A percentile compares a stretch with the other conserved stretches of the same genome.
Conservation (phyloP, 352 stramenopile genomes). For the Achlya hypogyna region DNA sequence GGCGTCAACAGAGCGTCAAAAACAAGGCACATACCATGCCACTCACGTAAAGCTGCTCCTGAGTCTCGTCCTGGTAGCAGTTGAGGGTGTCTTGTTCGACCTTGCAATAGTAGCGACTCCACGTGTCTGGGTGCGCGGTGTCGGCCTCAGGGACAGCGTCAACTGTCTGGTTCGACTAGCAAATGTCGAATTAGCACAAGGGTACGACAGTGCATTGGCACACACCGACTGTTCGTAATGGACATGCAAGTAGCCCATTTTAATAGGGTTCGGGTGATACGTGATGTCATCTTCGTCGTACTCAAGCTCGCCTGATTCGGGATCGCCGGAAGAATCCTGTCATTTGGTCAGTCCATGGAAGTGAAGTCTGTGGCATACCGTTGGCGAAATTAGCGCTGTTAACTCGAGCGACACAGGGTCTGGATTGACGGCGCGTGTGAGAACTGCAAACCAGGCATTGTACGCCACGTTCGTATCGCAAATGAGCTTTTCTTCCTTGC, state of each 20-base stretch:
- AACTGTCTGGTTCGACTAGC: neutral
- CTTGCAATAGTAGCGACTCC: conserved; percentile 14
- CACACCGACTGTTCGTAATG: neutral
- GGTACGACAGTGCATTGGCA: neutral
- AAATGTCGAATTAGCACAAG: neutral
- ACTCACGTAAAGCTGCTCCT: conserved; percentile 11
- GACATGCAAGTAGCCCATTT: conserved; percentile 16
- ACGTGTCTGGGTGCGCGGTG: neutral
- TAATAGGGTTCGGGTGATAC: conserved; percentile 12
- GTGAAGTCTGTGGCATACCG: too few relatives aligned
- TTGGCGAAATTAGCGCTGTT: neutral
- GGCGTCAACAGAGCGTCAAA: neutral
- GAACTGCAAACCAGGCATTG: conserved; percentile 60
- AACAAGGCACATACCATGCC: neutral
- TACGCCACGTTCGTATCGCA: conserved; percentile 72
- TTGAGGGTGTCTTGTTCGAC: conserved; percentile 12
- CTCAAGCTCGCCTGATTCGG: neutral
- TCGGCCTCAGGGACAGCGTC: neutral
- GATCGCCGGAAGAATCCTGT: neutral
- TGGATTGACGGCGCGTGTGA: conserved; percentile 56
- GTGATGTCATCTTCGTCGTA: neutral
- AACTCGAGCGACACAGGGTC: conserved; percentile 35
- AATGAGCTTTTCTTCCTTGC: conserved; percentile 68
- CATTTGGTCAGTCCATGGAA: too few relatives aligned
- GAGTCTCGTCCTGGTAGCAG: conserved; percentile 11